Conservation (phyloP, 306 rosid genomes). For the Vigna trinervia region DNA sequence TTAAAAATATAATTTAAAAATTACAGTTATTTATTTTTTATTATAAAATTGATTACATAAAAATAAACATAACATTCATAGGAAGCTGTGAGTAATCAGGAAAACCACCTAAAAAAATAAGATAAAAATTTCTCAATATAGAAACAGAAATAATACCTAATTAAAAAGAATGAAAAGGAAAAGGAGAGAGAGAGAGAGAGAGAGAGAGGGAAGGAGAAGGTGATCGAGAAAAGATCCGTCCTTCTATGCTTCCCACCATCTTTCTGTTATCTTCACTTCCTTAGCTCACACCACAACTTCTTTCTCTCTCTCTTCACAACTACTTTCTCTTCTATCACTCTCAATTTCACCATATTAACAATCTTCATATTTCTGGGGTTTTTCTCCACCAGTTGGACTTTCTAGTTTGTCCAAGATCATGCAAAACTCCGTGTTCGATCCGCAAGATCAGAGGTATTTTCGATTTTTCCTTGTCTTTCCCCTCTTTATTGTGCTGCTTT, state of each 20-base stretch:
- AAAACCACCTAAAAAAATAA: too few species aligned
- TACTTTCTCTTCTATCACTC: neutral
- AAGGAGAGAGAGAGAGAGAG: too few species aligned
- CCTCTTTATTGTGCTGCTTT: neutral
- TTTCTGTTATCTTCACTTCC: neutral
- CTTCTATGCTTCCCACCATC: neutral
- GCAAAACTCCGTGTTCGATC: constrained; percentile 63
- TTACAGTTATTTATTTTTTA: too few species aligned
- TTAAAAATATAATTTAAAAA: too few species aligned
- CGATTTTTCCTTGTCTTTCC: constrained; percentile 8
- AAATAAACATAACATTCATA: too few species aligned
- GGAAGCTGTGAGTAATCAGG: too few species aligned
- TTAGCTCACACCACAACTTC: neutral
- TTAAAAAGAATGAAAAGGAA: too few species aligned
- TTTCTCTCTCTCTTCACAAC: neutral
- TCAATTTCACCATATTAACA: neutral
- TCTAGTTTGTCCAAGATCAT: constrained; percentile 37
- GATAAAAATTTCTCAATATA: neutral
- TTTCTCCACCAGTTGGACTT: constrained; percentile 41
- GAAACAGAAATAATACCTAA: too few species aligned
- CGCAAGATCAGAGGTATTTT: constrained; percentile 74
- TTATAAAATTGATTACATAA: too few species aligned
- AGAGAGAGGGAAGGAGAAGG: neutral
- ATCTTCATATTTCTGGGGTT: neutral
- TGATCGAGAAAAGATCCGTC: constrained; percentile 17